phyloP scores from a whole-genome alignment of 1,284 basidiomycete genomes.

The Rhodotorula sp. region DNA sequence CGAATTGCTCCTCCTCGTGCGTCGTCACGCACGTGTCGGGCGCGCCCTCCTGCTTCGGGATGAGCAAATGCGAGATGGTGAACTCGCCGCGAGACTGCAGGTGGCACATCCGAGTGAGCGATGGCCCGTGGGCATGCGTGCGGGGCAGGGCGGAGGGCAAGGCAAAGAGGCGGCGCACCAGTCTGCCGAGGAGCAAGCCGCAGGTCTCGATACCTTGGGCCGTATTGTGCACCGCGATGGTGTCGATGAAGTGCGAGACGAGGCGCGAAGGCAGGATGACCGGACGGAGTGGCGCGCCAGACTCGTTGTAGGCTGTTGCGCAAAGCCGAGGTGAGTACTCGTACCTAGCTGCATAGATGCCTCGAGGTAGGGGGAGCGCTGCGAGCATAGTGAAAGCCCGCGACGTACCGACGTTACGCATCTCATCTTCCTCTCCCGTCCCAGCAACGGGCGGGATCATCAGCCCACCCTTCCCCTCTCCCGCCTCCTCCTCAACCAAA shows the following conservation, averaged over 20 bases:
- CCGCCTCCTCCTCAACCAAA: too few species aligned
- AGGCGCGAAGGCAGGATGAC: conserved; percentile 22
- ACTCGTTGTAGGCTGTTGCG: conserved; percentile 10
- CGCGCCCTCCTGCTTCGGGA: conserved; percentile 80
- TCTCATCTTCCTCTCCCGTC: too few species aligned
- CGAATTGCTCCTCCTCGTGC: conserved; percentile 78
- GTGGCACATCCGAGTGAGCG: not conserved
- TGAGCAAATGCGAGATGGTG: conserved; percentile 70
- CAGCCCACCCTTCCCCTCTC: too few species aligned
- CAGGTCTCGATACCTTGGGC: conserved; percentile 65
- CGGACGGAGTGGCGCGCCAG: conserved; percentile 19
- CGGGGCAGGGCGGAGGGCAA: not conserved
- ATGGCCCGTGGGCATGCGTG: not conserved
- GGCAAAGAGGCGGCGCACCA: conserved; percentile 17
- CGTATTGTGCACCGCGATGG: conserved; percentile 64
- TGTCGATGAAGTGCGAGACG: conserved; percentile 13
- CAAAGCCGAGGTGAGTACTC: too few species aligned
- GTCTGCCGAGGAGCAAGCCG: conserved; percentile 62
- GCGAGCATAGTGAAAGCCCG: too few species aligned
- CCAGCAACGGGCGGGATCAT: too few species aligned
- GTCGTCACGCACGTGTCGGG: conserved; percentile 85
- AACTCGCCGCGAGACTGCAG: conserved; percentile 47
- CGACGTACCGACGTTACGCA: too few species aligned
- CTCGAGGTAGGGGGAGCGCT: too few species aligned
- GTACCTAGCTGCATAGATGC: too few species aligned